Conservation (phyloP, 139 green algal species). For the Tetradesmus obliquus region DNA sequence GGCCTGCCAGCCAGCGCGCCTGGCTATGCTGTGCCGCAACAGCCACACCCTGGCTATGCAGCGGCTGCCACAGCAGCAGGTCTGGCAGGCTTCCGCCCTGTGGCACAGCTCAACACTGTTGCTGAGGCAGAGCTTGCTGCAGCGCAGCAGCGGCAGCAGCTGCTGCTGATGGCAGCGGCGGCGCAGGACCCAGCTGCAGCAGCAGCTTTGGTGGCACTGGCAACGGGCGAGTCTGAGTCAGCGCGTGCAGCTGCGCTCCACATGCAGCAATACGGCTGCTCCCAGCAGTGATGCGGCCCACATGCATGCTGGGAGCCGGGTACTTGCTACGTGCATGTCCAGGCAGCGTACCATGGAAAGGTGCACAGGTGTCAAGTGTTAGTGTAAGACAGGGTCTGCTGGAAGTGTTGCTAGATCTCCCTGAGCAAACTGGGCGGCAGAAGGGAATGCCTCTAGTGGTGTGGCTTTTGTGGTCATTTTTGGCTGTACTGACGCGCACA, state of each 20-base stretch:
- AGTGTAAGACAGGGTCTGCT: neutral
- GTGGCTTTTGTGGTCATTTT: too few species aligned
- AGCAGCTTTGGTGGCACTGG: neutral
- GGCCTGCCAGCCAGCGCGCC: neutral
- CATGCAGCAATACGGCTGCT: neutral
- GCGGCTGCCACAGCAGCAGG: neutral
- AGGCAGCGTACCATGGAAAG: neutral
- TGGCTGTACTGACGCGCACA: too few species aligned
- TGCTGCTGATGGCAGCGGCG: neutral
- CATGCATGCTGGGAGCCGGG: too few species aligned
- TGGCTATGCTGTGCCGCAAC: neutral
- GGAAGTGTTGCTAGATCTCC: neutral
- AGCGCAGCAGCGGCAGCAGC: neutral
- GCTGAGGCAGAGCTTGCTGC: neutral
- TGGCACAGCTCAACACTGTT: neutral
- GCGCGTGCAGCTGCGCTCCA: neutral
- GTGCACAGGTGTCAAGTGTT: too few species aligned
- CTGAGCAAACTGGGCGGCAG: neutral
- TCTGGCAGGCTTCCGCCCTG: neutral
- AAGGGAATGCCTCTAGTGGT: too few species aligned
- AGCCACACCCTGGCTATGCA: neutral
- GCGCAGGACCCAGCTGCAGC: neutral
- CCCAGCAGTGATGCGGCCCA: neutral
- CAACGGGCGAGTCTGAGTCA: neutral
- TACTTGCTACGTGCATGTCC: neutral